These are phyloP conservation scores for Jacaranda mimosifolia DNA, from an alignment of 257 asterid genomes.

Conservation along the genomic window DNA sequence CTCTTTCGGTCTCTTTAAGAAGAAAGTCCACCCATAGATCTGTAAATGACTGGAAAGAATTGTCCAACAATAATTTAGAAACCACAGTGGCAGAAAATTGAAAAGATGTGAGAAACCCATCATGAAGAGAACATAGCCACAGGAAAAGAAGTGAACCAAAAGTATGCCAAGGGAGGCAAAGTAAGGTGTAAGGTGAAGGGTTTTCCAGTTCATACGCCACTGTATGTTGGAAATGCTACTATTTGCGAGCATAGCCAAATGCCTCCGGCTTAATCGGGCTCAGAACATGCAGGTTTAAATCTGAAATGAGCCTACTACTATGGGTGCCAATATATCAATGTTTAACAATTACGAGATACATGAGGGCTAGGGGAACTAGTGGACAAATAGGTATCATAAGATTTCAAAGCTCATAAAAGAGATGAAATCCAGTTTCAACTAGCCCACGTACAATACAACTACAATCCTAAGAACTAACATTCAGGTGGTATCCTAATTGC, in stretches of 20 bases:
- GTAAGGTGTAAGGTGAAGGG: too few relatives aligned
- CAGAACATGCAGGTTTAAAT: too few relatives aligned
- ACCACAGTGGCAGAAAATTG: neutral
- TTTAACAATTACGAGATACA: neutral
- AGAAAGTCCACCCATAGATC: conserved; percentile 99
- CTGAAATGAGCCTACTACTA: neutral
- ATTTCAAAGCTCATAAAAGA: neutral
- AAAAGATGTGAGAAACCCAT: neutral
- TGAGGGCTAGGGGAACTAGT: neutral
- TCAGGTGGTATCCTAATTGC: neutral
- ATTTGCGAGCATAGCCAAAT: too few relatives aligned
- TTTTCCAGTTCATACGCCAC: too few relatives aligned
- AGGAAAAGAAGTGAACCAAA: neutral
- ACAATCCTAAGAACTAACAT: neutral
- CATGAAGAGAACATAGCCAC: neutral
- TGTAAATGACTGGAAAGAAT: conserved; percentile 77
- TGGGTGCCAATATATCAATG: neutral
- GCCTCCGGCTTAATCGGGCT: too few relatives aligned
- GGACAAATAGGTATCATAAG: neutral
- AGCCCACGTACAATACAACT: neutral
- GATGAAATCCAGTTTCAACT: too few relatives aligned
- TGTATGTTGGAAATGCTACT: too few relatives aligned
- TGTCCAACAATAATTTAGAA: conserved; percentile 30
- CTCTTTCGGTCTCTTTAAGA: conserved; percentile 87
- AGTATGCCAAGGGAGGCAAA: too few relatives aligned